These are phyloP conservation scores for Leccinum uliginosum DNA, from an alignment of 768 basidiomycete genomes.

Conservation along the genomic window DNA sequence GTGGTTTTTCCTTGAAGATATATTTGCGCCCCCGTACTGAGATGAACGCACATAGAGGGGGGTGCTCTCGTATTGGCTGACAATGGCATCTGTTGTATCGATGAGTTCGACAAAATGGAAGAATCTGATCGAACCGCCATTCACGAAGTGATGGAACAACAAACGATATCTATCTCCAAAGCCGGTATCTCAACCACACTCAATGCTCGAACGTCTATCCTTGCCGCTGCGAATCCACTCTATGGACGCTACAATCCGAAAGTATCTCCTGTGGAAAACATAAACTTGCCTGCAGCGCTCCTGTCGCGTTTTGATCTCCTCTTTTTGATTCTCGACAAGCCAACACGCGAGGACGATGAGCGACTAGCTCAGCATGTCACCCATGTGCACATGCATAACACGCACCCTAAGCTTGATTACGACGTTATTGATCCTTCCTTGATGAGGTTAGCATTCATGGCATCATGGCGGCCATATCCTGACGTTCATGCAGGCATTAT, in stretches of 20 bases:
- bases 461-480: neutral
- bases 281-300: slow-evolving; percentile 96
- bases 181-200: slow-evolving; percentile 98
- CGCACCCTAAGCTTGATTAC: slow-evolving; percentile 78
- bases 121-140: slow-evolving; percentile 96
- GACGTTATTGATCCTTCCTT: slow-evolving; percentile 82
- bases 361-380: slow-evolving; percentile 96
- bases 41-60: slow-evolving; percentile 62
- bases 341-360: slow-evolving; percentile 92
- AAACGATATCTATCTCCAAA: slow-evolving; percentile 99
- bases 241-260: slow-evolving; percentile 99
- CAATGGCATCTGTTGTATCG: slow-evolving; percentile 99
- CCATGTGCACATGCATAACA: slow-evolving; percentile 94
- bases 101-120: slow-evolving; percentile 99
- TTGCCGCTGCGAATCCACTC: slow-evolving; percentile 96
- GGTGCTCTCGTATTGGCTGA: slow-evolving; percentile 98
- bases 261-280: slow-evolving; percentile 97
- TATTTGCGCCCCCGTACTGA: slow-evolving; percentile 6
- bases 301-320: slow-evolving; percentile 94
- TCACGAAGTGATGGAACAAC: slow-evolving; percentile 99
- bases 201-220: slow-evolving; percentile 94
- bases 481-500: slow-evolving; percentile 63
- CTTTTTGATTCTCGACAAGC: slow-evolving; percentile 96
- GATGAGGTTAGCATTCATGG: slow-evolving; percentile 62
- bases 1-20: slow-evolving; percentile 26